These are phyloP conservation scores for Amaranthus palmeri DNA, from an alignment of 148 eudicot genomes.

Conservation along the genomic window DNA sequence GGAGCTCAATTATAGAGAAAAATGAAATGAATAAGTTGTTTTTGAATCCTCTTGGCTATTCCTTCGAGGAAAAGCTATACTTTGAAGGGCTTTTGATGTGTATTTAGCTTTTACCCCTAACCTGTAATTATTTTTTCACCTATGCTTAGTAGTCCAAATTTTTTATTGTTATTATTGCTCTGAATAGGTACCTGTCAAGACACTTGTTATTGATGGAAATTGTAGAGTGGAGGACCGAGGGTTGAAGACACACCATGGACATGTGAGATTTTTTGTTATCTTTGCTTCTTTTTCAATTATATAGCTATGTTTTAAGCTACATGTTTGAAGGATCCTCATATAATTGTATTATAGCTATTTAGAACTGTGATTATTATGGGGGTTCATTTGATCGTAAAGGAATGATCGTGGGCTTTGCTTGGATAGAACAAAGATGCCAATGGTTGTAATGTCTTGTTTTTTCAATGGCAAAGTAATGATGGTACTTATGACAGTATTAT, in stretches of 20 bases:
- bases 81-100: background rate
- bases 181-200: conserved; percentile 76
- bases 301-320: conserved; percentile 1
- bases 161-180: background rate
- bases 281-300: conserved; percentile 1
- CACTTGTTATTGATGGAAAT: conserved; percentile 90
- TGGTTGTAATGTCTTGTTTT: background rate
- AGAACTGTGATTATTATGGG: background rate
- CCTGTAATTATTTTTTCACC: background rate
- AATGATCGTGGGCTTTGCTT: background rate
- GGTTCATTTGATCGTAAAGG: background rate
- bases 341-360: background rate
- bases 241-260: conserved; percentile 98
- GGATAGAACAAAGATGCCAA: background rate
- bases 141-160: background rate
- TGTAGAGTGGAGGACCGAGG: conserved; percentile 99
- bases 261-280: conserved; percentile 53
- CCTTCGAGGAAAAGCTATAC: too few species aligned
- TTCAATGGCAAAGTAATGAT: too few species aligned
- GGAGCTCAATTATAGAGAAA: background rate
- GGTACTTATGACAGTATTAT: too few species aligned
- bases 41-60: too few species aligned
- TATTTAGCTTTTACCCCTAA: background rate
- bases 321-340: background rate
- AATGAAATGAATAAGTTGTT: background rate